These are phyloP conservation scores for Lagenidium giganteum DNA, from an alignment of 352 stramenopile species.

Conservation along the genomic window DNA sequence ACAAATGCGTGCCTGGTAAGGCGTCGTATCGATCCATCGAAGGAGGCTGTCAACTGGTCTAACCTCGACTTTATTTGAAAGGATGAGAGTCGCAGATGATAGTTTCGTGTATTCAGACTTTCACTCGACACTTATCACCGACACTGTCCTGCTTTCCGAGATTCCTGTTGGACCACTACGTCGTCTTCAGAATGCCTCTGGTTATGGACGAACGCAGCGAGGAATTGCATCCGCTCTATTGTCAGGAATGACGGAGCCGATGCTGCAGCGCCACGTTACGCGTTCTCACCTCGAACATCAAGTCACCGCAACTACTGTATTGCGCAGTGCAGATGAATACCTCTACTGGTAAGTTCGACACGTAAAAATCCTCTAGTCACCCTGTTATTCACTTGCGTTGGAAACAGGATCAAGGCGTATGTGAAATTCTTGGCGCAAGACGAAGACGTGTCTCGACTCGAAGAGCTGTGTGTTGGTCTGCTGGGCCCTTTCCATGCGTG, in stretches of 20 bases:
- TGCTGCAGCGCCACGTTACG: constrained; percentile 79
- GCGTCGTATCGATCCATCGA: no score
- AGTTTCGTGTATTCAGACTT: constrained; percentile 87
- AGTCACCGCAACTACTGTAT: constrained; percentile 42
- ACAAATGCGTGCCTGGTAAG: constrained; percentile 68
- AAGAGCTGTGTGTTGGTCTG: constrained; percentile 74
- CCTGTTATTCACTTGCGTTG: background rate
- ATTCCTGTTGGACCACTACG: constrained; percentile 77
- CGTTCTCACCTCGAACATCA: constrained; percentile 83
- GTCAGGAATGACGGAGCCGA: constrained; percentile 54
- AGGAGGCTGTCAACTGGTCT: no score
- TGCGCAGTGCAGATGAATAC: constrained; percentile 76
- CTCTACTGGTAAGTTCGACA: constrained; percentile 61
- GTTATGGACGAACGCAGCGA: constrained; percentile 62
- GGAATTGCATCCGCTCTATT: constrained; percentile 71
- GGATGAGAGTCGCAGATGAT: constrained; percentile 83
- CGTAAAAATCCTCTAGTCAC: background rate
- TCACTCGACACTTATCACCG: constrained; percentile 56
- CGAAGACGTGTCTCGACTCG: constrained; percentile 68
- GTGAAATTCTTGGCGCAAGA: constrained; percentile 72
- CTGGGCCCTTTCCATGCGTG: constrained; percentile 70
- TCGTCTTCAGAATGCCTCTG: constrained; percentile 76
- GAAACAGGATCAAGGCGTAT: constrained; percentile 73
- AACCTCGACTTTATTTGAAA: constrained; percentile 9
- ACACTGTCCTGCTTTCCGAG: constrained; percentile 49